Evolutionary conservation across 176 grass and related monocot genomes (phyloP), one percentile per base, ranked within the genome.

Genomic region (Chloris gayana): DNA sequence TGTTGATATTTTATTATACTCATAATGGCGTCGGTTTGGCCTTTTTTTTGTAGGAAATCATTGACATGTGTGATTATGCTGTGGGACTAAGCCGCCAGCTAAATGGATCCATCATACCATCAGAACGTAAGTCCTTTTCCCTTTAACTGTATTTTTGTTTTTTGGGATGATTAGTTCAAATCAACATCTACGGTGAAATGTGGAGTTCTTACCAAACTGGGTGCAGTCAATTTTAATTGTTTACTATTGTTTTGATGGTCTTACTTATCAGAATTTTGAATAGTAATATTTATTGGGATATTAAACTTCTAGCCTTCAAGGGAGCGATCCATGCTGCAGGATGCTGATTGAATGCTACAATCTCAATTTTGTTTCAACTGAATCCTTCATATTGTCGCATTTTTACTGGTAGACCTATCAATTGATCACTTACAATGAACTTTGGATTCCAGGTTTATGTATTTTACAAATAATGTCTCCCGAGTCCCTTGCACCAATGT

Each of bases 51-150:
- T 80, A 99, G 96, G 96, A 99, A 99, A 93, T 99, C 63, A 99
- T 99, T 78, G 96, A 99, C 82, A 99, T 99, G 96, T 99, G 96
- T 74, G 96, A 99, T 73, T 99, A 95, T 95, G 92, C 96, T 84
- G 96, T 99, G 88, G 96, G 96, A 72, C 76, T 99, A 78, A 95
- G 96, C 81, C 96, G 96, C 32, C 96, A 99, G 80, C 72, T 99
- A 69, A 99, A 93, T 84, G 96, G 92, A 84, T 99, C 90, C 68
- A 91, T 99, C 82, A 95, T 93, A 85, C 96, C 96, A 82, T 99
- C 96, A 77, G 96, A 95, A 80, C 96, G 96, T 95, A 81, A 93
- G 90, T 69, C 73, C 19, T 51, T 29, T 42, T 84, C 54, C 27
- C 67, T 71, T 67, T 41, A 14, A 64, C 30, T 53, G 15, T 70